phyloP scores from a whole-genome alignment of 352 stramenopile species.

The Globisporangium paroecandrum region DNA sequence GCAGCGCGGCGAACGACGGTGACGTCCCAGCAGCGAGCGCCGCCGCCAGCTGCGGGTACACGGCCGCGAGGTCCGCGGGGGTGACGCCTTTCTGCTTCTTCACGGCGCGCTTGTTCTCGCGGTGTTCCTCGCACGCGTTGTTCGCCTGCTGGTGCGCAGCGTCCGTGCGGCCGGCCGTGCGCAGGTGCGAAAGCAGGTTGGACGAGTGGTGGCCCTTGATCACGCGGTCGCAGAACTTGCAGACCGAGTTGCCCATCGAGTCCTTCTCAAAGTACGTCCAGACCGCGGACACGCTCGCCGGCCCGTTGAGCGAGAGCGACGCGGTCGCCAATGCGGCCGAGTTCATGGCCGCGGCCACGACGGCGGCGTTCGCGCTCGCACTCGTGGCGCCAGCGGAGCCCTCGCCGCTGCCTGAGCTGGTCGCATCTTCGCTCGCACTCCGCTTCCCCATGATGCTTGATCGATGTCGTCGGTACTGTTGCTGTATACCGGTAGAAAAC shows the following conservation, averaged over 20 bases:
- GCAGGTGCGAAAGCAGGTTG: slow-evolving; percentile 77
- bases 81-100: slow-evolving; percentile 74
- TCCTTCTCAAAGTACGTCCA: slow-evolving; percentile 85
- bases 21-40: slow-evolving; percentile 21
- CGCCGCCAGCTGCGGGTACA: slow-evolving; percentile 36
- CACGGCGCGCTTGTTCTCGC: slow-evolving; percentile 71
- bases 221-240: slow-evolving; percentile 82
- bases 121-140: slow-evolving; percentile 73
- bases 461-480: not conserved
- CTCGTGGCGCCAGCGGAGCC: not conserved
- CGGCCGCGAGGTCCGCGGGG: slow-evolving; percentile 46
- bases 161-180: slow-evolving; percentile 69
- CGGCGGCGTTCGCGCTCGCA: slow-evolving; percentile 1
- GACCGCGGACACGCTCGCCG: slow-evolving; percentile 71
- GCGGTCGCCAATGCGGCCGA: slow-evolving; percentile 5
- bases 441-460: slow-evolving; percentile 14
- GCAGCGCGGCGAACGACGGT: not conserved
- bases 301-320: slow-evolving; percentile 24
- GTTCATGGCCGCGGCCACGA: slow-evolving; percentile 5
- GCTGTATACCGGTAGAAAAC: slow-evolving; percentile 15
- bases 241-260: slow-evolving; percentile 68
- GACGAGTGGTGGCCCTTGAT: slow-evolving; percentile 86
- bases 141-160: slow-evolving; percentile 68
- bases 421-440: slow-evolving; percentile 2
- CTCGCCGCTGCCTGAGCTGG: not conserved